A percentile compares a stretch with the other conserved stretches of the same genome.
Conservation (phyloP, 2,329 filamentous ascomycete genomes). For the Cadophora malorum region DNA sequence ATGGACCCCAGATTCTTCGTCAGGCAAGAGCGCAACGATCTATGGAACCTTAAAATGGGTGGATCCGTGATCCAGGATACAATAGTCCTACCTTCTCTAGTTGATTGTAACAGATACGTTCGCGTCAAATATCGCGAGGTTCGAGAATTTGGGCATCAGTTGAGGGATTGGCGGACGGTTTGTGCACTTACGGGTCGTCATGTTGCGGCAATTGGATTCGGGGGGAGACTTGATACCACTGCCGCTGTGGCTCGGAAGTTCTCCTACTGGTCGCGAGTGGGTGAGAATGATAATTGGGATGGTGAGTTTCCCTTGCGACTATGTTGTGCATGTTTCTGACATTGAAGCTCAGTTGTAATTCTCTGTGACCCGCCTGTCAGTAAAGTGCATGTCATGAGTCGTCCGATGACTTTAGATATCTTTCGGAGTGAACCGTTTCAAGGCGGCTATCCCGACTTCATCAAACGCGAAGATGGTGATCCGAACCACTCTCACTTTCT, state of each 20-base stretch:
- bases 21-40: constrained; percentile 22
- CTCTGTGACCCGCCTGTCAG: constrained; percentile 15
- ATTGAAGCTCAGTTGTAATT: constrained; percentile 5
- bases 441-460: constrained; percentile 17
- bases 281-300: constrained; percentile 14
- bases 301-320: neutral
- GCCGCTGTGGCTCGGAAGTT: constrained; percentile 14
- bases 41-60: constrained; percentile 9
- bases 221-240: neutral
- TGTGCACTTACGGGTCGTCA: constrained; percentile 22
- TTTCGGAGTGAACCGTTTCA: constrained; percentile 7
- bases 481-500: neutral
- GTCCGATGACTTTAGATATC: neutral
- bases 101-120: constrained; percentile 21
- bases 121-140: constrained; percentile 28
- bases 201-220: constrained; percentile 20
- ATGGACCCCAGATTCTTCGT: constrained; percentile 27
- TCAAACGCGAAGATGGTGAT: neutral
- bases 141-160: constrained; percentile 17
- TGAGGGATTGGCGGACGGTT: constrained; percentile 21
- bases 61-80: constrained; percentile 13
- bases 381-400: neutral
- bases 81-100: constrained; percentile 7
- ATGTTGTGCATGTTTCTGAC: neutral
- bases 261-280: constrained; percentile 7